Percentiles rank a stretch among this genome's conserved stretches.
phyloP scores from a whole-genome alignment of 441 rosid species.

The Erodium texanum region DNA sequence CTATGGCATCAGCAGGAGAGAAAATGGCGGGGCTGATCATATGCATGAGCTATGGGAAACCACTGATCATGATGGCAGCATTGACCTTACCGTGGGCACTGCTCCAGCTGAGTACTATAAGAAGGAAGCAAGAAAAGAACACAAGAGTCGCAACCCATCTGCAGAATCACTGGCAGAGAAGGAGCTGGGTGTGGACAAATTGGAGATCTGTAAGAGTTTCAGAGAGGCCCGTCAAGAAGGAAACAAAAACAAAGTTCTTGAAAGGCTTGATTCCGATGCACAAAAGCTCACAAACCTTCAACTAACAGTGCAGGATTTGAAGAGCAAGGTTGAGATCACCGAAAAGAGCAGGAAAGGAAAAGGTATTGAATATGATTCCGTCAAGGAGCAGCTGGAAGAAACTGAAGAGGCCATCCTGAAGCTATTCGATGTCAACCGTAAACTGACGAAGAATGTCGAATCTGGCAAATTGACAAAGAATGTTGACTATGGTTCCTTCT shows the following conservation, averaged over 20 bases:
- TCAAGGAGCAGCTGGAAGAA: constrained; percentile 72
- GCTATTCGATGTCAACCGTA: constrained; percentile 50
- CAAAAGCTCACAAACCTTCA: constrained; percentile 80
- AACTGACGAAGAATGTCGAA: constrained; percentile 43
- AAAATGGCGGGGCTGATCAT: constrained; percentile 17
- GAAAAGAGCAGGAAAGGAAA: constrained; percentile 52
- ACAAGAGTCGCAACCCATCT: constrained; percentile 36
- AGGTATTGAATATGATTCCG: constrained; percentile 48
- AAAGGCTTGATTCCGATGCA: constrained; percentile 79
- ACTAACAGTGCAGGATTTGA: constrained; percentile 65
- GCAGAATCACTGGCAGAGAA: constrained; percentile 47
- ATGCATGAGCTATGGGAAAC: neutral
- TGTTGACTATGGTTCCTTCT: neutral
- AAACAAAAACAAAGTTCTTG: constrained; percentile 60
- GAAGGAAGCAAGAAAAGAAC: constrained; percentile 22
- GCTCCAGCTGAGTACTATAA: constrained; percentile 17
- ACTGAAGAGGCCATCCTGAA: constrained; percentile 56
- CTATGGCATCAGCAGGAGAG: constrained; percentile 61
- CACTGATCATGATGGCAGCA: neutral
- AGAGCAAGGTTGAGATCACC: constrained; percentile 56
- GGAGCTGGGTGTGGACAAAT: constrained; percentile 60
- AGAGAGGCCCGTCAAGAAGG: constrained; percentile 50
- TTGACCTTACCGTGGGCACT: constrained; percentile 24
- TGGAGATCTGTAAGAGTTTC: constrained; percentile 51
- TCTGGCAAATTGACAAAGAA: constrained; percentile 23